Base-by-base conservation (phyloP, 1,284 basidiomycete genomes). In the Cutaneotrichosporon arboriforme region DNA sequence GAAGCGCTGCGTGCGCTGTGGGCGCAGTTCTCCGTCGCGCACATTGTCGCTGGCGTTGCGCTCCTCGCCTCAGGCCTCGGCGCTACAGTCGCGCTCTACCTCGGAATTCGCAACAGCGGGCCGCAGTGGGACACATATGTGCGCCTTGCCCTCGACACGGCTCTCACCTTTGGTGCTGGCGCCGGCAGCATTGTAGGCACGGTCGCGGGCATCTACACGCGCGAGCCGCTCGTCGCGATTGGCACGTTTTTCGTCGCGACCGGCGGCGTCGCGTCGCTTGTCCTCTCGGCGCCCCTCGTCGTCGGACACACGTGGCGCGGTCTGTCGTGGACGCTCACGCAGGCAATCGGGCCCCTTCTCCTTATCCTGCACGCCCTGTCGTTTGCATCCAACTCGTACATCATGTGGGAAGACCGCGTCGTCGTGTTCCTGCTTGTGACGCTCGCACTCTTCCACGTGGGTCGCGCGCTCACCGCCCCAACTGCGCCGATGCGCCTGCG, bases 341-440 rank as follows among this genome's bases (percentile, higher is more conserved):
- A 62, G 34, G 57, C 59, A 65, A 46, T 80, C 77, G 47, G 69
- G 71, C 51, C 80, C 75, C 18, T 86, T 22, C 70, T 81, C 38
- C 80, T 88, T 45, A 57, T 84, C 53, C 74, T 90, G 7, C 88
- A 93, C 61, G 74, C 83, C 2, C 51, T 86, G 4, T 79, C 84
- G 3, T 90, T 91, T 72, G 80, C 86, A 12, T 92, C 90, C 21
- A 98, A 97, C 77, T 96, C 91, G 0, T 96, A 90, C 77, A 88
- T 88, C 31, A 83, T 98, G 69, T 97, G 91, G 88, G 96, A 98
- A 80, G 93, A 97, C 70, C 81, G 82, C 34, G 78, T 90, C 49
- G 79, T 88, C 8, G 81, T 83, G 2, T 92, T 85, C 78, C 80
- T 96, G 48, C 77, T 86, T 46, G 72, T 85, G 46, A 81, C 87